A percentile compares a stretch with the other conserved stretches of the same genome.
phyloP scores from a whole-genome alignment of 1,284 basidiomycete genomes.

The Malassezia restricta region DNA sequence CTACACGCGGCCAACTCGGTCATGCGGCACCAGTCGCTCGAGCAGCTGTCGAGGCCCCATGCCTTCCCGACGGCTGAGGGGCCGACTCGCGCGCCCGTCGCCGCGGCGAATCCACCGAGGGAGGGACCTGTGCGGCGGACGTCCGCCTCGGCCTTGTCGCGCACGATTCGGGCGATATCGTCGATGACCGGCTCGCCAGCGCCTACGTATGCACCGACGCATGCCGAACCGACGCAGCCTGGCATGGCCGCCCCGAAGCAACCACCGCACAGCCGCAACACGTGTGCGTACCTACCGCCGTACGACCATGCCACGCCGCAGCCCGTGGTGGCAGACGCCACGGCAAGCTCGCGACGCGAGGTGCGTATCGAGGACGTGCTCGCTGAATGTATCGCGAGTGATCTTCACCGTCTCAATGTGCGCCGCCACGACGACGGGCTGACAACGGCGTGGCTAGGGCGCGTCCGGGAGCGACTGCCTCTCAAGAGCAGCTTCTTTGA shows the following conservation, averaged over 20 bases:
- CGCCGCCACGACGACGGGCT: constrained; percentile 19
- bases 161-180: constrained; percentile 9
- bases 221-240: background rate
- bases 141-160: background rate
- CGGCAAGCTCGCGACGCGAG: constrained; percentile 17
- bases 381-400: constrained; percentile 37
- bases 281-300: background rate
- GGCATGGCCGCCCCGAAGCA: background rate
- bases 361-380: constrained; percentile 27
- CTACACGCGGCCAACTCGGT: constrained; percentile 44
- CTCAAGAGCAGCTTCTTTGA: constrained; percentile 85
- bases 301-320: background rate
- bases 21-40: background rate
- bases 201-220: background rate
- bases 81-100: background rate
- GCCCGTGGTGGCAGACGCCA: background rate
- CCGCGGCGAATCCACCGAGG: background rate
- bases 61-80: constrained; percentile 3
- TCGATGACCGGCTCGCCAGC: background rate
- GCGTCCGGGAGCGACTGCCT: constrained; percentile 54
- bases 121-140: background rate
- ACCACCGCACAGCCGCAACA: background rate
- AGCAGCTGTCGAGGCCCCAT: background rate
- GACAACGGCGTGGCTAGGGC: constrained; percentile 41
- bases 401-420: constrained; percentile 29